A percentile compares a stretch with the other conserved stretches of the same genome.
Conservation (phyloP, 495 filamentous ascomycete species). For the Extremus antarcticus region DNA sequence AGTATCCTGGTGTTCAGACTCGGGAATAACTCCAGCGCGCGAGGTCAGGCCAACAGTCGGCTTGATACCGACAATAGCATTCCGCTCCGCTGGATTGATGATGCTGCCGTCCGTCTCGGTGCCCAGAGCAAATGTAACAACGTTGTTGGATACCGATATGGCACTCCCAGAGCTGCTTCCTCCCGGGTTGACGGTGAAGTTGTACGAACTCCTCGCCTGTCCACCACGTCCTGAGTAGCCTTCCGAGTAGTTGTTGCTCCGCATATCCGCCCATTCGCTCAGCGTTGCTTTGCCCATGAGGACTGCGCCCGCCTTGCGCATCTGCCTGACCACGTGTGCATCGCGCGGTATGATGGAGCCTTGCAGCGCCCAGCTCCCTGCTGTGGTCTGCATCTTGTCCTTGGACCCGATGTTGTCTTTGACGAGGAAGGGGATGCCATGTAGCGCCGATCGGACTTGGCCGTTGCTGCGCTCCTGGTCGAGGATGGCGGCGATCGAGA, state of each 20-base stretch:
- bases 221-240: constrained; percentile 58
- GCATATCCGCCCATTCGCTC: constrained; percentile 66
- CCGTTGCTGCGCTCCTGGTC: constrained; percentile 49
- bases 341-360: constrained; percentile 57
- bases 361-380: constrained; percentile 45
- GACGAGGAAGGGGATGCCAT: constrained; percentile 63
- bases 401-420: constrained; percentile 47
- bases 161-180: constrained; percentile 55
- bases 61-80: constrained; percentile 56
- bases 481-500: constrained; percentile 44
- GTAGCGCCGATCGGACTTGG: constrained; percentile 47
- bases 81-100: constrained; percentile 59
- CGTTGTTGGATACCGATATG: constrained; percentile 50
- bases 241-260: constrained; percentile 58
- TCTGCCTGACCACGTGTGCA: constrained; percentile 46
- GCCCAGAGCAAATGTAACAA: constrained; percentile 53
- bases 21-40: constrained; percentile 53
- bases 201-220: constrained; percentile 55
- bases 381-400: constrained; percentile 34
- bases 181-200: constrained; percentile 57
- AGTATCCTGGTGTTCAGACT: constrained; percentile 54
- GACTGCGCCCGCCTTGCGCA: constrained; percentile 56
- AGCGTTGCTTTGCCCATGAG: constrained; percentile 59
- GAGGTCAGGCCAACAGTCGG: constrained; percentile 56
- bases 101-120: constrained; percentile 67